These are phyloP conservation scores for Oryza meridionalis DNA, from an alignment of 176 grass and related monocot species.

Conservation along the genomic window DNA sequence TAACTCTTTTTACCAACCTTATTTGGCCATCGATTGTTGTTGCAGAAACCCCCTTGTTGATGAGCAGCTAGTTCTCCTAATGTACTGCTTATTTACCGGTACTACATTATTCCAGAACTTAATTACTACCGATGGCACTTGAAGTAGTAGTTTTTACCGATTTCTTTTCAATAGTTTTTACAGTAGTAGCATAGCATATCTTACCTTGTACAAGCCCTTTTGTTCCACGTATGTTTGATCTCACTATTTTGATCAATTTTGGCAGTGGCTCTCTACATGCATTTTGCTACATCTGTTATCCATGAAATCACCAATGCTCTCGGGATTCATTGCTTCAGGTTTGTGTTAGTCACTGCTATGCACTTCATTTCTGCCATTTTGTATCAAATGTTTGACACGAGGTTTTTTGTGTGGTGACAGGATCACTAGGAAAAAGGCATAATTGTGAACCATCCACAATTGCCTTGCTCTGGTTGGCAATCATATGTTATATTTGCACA, in stretches of 20 bases:
- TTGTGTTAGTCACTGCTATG: slow-evolving; percentile 15
- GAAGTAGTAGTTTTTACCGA: neutral
- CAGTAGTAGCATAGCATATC: neutral
- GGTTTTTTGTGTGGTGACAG: slow-evolving; percentile 48
- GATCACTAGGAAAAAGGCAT: slow-evolving; percentile 96
- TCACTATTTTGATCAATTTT: slow-evolving; percentile 24
- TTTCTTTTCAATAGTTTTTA: neutral
- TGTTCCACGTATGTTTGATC: neutral
- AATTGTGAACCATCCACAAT: slow-evolving; percentile 13
- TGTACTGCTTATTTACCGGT: slow-evolving; percentile 93
- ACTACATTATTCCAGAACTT: slow-evolving; percentile 19
- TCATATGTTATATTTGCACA: slow-evolving; percentile 31
- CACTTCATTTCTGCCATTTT: slow-evolving; percentile 12
- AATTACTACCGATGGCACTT: neutral
- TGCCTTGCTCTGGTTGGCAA: neutral
- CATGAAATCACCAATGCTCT: slow-evolving; percentile 94
- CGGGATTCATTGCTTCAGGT: slow-evolving; percentile 98
- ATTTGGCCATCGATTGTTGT: slow-evolving; percentile 36
- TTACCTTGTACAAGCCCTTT: neutral
- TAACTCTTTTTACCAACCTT: slow-evolving; percentile 27
- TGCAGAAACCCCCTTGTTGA: slow-evolving; percentile 84
- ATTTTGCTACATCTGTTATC: slow-evolving; percentile 99
- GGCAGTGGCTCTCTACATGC: slow-evolving; percentile 84
- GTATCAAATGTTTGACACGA: slow-evolving; percentile 20
- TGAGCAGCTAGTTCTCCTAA: slow-evolving; percentile 84